A percentile compares a stretch with the other conserved stretches of the same genome.
Evolutionary conservation across 1,284 basidiomycete genomes (phyloP).

Genomic region (Ganoderma lucidum): DNA sequence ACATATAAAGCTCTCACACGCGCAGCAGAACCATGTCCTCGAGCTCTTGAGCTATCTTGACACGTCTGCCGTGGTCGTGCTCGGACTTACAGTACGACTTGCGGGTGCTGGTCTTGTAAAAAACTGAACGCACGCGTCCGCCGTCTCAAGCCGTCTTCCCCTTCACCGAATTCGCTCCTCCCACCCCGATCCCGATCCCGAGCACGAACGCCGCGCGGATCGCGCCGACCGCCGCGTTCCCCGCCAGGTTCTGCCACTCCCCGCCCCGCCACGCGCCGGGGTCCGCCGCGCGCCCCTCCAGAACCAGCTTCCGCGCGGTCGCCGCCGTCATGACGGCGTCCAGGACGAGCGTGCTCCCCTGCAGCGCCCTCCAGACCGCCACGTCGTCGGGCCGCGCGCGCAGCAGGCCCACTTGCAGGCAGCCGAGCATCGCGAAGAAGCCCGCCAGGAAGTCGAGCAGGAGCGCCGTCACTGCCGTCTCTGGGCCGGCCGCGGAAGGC

Average conservation of each 20-base stretch:
- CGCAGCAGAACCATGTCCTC: not conserved
- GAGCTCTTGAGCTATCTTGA: too few relatives aligned
- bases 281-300: not conserved
- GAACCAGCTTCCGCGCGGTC: not conserved
- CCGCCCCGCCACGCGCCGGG: slow-evolving; percentile 1
- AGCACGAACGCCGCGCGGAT: slow-evolving; percentile 3
- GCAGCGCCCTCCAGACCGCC: not conserved
- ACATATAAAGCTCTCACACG: too few relatives aligned
- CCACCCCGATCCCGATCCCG: slow-evolving; percentile 5
- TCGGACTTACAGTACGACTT: too few relatives aligned
- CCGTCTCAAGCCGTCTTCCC: slow-evolving; percentile 2
- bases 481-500: not conserved
- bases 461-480: not conserved
- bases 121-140: too few relatives aligned
- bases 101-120: too few relatives aligned
- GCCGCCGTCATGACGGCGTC: not conserved
- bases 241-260: slow-evolving; percentile 1
- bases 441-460: slow-evolving; percentile 1
- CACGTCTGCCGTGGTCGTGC: too few relatives aligned
- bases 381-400: not conserved
- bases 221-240: slow-evolving; percentile 3
- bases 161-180: not conserved
- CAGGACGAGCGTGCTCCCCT: slow-evolving; percentile 2
- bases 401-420: not conserved
- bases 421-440: slow-evolving; percentile 9